These are phyloP conservation scores for Diversispora epigaea DNA, from an alignment of 192 early-diverging fungal genomes.

Conservation along the genomic window DNA sequence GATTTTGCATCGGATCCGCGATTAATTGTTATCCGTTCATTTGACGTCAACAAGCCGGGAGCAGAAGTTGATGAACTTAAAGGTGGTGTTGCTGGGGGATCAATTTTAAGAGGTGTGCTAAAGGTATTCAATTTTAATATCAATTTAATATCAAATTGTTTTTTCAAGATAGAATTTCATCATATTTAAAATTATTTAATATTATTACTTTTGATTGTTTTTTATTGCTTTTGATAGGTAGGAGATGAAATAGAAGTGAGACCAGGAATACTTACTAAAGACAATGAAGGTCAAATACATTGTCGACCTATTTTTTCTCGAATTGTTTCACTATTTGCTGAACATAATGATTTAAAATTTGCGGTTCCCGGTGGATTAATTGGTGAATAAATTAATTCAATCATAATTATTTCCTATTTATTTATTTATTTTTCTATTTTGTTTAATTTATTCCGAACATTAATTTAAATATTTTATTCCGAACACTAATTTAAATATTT, in stretches of 20 bases:
- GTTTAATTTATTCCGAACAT: too few species aligned
- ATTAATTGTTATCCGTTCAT: conserved; percentile 96
- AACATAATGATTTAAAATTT: conserved; percentile 89
- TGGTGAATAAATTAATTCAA: conserved; percentile 46
- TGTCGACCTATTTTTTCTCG: conserved; percentile 87
- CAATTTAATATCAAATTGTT: not conserved
- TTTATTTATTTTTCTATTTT: too few species aligned
- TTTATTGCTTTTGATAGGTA: conserved; percentile 47
- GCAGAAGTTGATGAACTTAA: conserved; percentile 87
- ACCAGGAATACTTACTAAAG: conserved; percentile 90
- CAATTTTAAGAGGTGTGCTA: conserved; percentile 88
- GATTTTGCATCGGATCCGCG: conserved; percentile 90
- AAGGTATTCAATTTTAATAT: conserved; percentile 41
- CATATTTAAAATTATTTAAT: not conserved
- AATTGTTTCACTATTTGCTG: conserved; percentile 85
- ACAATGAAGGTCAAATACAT: conserved; percentile 75
- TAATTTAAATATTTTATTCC: too few species aligned
- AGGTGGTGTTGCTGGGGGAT: conserved; percentile 98
- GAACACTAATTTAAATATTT: too few species aligned
- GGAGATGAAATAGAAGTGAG: conserved; percentile 97
- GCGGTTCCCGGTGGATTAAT: conserved; percentile 99
- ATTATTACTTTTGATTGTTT: conserved; percentile 10
- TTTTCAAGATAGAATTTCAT: not conserved
- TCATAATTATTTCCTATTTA: not conserved
- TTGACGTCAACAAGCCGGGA: conserved; percentile 99